Percentiles rank a stretch among this genome's conserved stretches.
Conservation (phyloP, 169 alveolate genomes). For the Cryptosporidium ryanae region DNA sequence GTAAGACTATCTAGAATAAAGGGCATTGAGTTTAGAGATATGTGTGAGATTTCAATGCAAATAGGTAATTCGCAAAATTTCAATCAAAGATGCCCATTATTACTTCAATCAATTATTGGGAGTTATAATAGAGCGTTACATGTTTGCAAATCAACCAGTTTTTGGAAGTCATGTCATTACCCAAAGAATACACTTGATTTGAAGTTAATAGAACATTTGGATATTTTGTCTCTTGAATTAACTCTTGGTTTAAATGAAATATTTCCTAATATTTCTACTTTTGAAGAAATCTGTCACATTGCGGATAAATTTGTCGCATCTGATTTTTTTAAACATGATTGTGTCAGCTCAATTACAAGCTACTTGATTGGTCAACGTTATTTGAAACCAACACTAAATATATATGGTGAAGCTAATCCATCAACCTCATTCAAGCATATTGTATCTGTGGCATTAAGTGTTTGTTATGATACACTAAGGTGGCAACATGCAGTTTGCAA, state of each 20-base stretch:
- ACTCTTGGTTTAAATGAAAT: slow-evolving; percentile 61
- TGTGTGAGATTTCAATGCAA: slow-evolving; percentile 68
- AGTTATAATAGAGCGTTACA: slow-evolving; percentile 56
- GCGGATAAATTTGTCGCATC: slow-evolving; percentile 62
- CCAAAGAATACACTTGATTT: slow-evolving; percentile 33
- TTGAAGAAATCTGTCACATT: slow-evolving; percentile 55
- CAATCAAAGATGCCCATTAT: slow-evolving; percentile 57
- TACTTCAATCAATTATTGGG: slow-evolving; percentile 40
- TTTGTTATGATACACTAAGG: slow-evolving; percentile 68
- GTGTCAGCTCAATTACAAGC: slow-evolving; percentile 6
- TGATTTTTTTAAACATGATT: slow-evolving; percentile 61
- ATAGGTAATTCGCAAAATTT: slow-evolving; percentile 60
- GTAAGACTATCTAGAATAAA: slow-evolving; percentile 53
- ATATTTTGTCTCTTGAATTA: slow-evolving; percentile 37
- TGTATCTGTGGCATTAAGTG: slow-evolving; percentile 27
- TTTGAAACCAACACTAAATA: slow-evolving; percentile 34
- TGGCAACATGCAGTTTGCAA: slow-evolving; percentile 65
- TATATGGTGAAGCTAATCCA: slow-evolving; percentile 46
- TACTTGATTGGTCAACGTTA: slow-evolving; percentile 25
- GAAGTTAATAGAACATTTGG: slow-evolving; percentile 51
- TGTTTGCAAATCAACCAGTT: slow-evolving; percentile 63
- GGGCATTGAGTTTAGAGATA: slow-evolving; percentile 71
- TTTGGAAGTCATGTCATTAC: slow-evolving; percentile 58
- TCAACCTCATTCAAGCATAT: slow-evolving; percentile 40
- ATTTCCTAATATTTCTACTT: slow-evolving; percentile 29